phyloP scores from a whole-genome alignment of 768 basidiomycete species.

The Pulveroboletus sp. region DNA sequence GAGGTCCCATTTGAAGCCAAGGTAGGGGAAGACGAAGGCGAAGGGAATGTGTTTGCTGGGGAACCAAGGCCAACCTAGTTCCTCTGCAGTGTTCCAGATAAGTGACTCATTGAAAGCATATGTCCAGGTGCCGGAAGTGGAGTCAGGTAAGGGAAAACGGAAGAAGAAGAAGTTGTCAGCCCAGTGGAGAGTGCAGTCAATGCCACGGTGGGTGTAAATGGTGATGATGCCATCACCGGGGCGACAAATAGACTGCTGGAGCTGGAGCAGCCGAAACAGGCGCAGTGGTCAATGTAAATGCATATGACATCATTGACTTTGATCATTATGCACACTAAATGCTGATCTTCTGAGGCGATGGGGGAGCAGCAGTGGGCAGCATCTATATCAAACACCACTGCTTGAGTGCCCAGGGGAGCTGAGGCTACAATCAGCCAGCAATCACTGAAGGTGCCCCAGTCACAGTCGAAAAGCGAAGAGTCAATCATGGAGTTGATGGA shows the following conservation, averaged over 20 bases:
- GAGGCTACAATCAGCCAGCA: background rate
- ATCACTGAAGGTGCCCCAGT: background rate
- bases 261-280: too few species aligned
- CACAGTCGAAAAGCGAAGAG: too few species aligned
- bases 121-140: background rate
- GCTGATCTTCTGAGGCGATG: background rate
- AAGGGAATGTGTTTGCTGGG: too few species aligned
- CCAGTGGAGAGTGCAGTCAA: slow-evolving; percentile 32
- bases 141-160: background rate
- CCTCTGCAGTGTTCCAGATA: too few species aligned
- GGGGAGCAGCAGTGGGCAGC: background rate
- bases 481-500: too few species aligned
- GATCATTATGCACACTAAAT: too few species aligned
- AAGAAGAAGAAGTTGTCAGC: slow-evolving; percentile 31
- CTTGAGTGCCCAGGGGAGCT: background rate
- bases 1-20: too few species aligned
- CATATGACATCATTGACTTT: background rate
- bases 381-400: background rate
- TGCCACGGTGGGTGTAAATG: slow-evolving; percentile 10
- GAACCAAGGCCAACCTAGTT: too few species aligned
- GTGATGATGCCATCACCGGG: too few species aligned
- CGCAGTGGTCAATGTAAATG: too few species aligned
- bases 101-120: background rate
- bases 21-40: too few species aligned
- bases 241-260: too few species aligned